Base-by-base conservation (phyloP, 148 eudicot genomes). In the Cornus kousa region DNA sequence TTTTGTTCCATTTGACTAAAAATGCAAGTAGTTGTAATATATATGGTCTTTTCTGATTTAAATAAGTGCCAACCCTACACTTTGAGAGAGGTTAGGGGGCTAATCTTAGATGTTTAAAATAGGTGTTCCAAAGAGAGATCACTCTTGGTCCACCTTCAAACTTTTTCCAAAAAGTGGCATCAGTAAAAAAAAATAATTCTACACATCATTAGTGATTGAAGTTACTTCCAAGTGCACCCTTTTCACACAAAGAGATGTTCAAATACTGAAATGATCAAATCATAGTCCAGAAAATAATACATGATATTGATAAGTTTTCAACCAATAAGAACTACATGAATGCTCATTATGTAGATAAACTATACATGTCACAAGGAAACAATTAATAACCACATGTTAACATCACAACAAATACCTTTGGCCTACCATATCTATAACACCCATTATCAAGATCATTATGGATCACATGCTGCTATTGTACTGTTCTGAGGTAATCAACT, bases 381-480 rank as follows among this genome's bases (percentile, higher is more conserved):
- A 62, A 28, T 28, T 28, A 28, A 28, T 1, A 28, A 62, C 0
- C 8, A 62, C 17, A 35, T 6, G 5, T 32, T 55, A 59, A 59
- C 77, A 74, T n/a, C 68, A 74, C 10, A 60, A 35, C 53, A 50
- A 62, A 74, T 31, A 14, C 50, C n/a, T 60, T 60, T 74, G 77
- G 69, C 77, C 68, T 37, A 62, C 53, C n/a, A 62, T 20, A 62
- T 37, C 68, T 37, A 3, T 22, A 43, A 20, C n/a, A 55, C 23
- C 5, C 59, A 53, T 53, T 16, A 53, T 4, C 23, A 62, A 62
- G 48, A 43, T 43, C 48, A 43, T 43, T 43, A 43, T 43, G 48
- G 48, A 43, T 43, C 48, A 43, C 48, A 43, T 43, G 48, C 48
- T 4, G 48, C 48, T 43, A 43, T 43, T 43, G 48, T 43, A 43